Percentiles rank a stretch among this genome's conserved stretches.
phyloP scores from a whole-genome alignment of 345 rosid species.

The Mallotus nudiflorus region DNA sequence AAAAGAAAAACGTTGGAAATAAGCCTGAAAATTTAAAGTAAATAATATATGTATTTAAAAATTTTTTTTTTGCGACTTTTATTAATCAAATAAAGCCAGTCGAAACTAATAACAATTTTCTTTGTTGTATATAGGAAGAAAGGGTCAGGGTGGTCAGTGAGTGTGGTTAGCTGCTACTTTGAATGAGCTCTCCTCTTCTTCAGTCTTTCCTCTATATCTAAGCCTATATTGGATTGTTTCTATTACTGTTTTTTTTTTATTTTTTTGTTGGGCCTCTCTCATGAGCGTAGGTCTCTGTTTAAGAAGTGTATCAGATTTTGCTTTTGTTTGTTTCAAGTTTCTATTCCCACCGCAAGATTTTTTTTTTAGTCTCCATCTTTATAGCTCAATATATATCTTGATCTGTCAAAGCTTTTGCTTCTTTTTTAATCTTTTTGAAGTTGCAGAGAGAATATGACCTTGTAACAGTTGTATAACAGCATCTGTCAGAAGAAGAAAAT shows the following conservation, averaged over 20 bases:
- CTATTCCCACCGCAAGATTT: neutral
- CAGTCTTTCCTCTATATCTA: too few relatives aligned
- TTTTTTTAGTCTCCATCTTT: neutral
- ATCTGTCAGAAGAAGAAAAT: slow-evolving; percentile 39
- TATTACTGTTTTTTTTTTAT: neutral
- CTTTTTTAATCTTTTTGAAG: neutral
- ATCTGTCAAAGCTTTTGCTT: slow-evolving; percentile 10
- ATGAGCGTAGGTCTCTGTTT: slow-evolving; percentile 24
- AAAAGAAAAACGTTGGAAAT: too few relatives aligned
- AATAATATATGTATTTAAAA: too few relatives aligned
- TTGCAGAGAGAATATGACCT: slow-evolving; percentile 32
- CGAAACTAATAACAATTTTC: neutral
- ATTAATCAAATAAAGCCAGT: too few relatives aligned
- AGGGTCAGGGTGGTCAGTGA: neutral
- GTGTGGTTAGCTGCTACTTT: slow-evolving; percentile 13
- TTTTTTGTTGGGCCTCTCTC: neutral
- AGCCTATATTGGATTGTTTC: neutral
- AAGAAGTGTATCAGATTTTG: slow-evolving; percentile 16
- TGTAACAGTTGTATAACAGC: slow-evolving; percentile 48
- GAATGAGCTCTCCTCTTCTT: neutral
- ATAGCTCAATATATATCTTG: neutral
- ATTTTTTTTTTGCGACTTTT: too few relatives aligned
- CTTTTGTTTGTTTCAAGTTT: slow-evolving; percentile 1
- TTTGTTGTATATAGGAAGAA: too few relatives aligned
- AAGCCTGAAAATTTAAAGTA: too few relatives aligned